A percentile compares a stretch with the other conserved stretches of the same genome.
Evolutionary conservation across 208 protist genomes (phyloP).

Genomic region (Angomonas ambiguus): DNA sequence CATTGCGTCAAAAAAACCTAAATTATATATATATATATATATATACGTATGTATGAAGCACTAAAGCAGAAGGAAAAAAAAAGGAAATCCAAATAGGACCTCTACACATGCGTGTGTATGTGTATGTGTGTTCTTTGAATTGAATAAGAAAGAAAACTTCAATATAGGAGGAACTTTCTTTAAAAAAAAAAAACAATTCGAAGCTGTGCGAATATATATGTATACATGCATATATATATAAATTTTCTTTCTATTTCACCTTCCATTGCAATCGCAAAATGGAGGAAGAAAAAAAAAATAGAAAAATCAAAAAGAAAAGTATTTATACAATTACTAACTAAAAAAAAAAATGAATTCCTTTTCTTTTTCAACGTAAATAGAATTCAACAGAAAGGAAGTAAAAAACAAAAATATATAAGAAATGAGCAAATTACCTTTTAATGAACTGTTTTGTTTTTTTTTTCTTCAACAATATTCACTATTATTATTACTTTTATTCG

Average conservation of each 20-base stretch:
- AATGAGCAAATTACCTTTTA: neutral
- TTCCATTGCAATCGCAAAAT: too few species aligned
- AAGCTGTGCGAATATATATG: too few species aligned
- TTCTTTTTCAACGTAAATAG: neutral
- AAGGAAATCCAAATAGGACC: neutral
- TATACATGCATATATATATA: too few species aligned
- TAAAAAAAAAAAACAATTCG: neutral
- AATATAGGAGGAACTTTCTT: too few species aligned
- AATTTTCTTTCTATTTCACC: neutral
- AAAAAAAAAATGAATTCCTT: neutral
- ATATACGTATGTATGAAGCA: neutral
- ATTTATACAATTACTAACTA: neutral
- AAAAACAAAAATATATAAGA: neutral
- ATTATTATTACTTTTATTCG: constrained; percentile 1
- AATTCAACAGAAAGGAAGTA: neutral
- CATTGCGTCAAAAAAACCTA: neutral
- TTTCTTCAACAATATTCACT: neutral
- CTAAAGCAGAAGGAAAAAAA: neutral
- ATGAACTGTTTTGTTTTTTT: neutral
- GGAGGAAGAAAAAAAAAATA: neutral
- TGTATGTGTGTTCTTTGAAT: neutral
- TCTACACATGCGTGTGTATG: too few species aligned
- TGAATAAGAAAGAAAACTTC: neutral
- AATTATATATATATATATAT: neutral
- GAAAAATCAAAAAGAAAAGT: neutral